These are phyloP conservation scores for Eruca vesicaria DNA, from an alignment of 441 rosid species.

Conservation along the genomic window DNA sequence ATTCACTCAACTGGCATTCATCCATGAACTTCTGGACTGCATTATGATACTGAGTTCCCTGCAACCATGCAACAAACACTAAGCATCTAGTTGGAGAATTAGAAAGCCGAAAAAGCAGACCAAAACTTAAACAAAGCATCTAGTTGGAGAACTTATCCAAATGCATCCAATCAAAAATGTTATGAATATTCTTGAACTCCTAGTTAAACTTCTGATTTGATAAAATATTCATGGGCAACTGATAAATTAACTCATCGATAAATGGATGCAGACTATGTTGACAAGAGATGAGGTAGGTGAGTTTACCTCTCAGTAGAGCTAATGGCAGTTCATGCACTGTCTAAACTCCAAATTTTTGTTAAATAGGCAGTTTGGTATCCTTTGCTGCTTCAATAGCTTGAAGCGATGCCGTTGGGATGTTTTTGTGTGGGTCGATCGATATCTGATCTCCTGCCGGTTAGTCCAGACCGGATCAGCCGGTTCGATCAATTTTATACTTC, in stretches of 20 bases:
- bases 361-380: too few species aligned
- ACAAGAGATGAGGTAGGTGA: not conserved
- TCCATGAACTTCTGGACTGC: constrained; percentile 80
- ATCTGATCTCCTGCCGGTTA: too few species aligned
- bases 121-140: not conserved
- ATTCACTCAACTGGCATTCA: constrained; percentile 72
- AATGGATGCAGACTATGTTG: too few species aligned
- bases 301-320: constrained; percentile 95
- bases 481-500: too few species aligned
- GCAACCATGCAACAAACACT: constrained; percentile 30
- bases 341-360: too few species aligned
- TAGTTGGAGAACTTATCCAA: too few species aligned
- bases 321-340: too few species aligned
- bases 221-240: not conserved
- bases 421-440: too few species aligned
- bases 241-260: not conserved
- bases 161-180: too few species aligned
- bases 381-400: too few species aligned
- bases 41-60: constrained; percentile 83
- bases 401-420: too few species aligned
- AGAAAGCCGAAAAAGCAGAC: not conserved
- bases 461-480: too few species aligned
- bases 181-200: not conserved
- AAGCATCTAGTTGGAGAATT: not conserved
- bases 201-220: not conserved